Evolutionary conservation across 1,284 basidiomycete genomes (phyloP).

Genomic region (Apiotrichum sp.): DNA sequence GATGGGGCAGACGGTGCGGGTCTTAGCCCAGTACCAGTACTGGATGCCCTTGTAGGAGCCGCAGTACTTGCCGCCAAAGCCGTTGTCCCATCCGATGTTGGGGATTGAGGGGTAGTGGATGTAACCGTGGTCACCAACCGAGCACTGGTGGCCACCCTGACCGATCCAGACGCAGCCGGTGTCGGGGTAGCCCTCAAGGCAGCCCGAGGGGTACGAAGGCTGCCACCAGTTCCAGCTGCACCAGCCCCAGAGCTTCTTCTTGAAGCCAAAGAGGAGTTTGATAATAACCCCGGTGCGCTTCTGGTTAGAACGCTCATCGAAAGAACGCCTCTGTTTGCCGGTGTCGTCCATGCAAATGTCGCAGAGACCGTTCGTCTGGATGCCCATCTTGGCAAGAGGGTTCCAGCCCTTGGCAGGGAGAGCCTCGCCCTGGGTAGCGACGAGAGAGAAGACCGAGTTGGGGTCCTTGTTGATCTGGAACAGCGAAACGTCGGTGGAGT

Average conservation of each 20-base stretch:
- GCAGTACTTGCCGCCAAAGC: not conserved
- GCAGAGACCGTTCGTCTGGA: too few relatives aligned
- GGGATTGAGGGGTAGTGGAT: not conserved
- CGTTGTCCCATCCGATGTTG: not conserved
- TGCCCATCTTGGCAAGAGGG: too few relatives aligned
- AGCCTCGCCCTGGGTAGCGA: too few relatives aligned
- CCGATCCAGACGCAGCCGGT: not conserved
- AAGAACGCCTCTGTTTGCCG: too few relatives aligned
- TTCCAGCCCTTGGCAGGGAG: too few relatives aligned
- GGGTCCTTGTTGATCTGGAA: too few relatives aligned
- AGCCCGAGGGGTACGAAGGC: not conserved
- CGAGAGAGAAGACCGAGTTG: too few relatives aligned
- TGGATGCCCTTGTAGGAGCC: not conserved
- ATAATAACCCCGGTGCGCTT: not conserved
- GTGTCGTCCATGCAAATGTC: too few relatives aligned
- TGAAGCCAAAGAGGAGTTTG: not conserved
- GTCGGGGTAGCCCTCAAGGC: not conserved
- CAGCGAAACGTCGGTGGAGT: too few relatives aligned
- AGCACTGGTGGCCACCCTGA: not conserved
- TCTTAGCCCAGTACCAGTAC: not conserved
- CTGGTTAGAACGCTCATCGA: too few relatives aligned
- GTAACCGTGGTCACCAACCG: not conserved
- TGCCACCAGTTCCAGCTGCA: not conserved
- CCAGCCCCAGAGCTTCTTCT: too few relatives aligned
- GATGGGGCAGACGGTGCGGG: not conserved